phyloP scores from a whole-genome alignment of 2,329 filamentous ascomycete species.

The Hymenotorrendiella dingleyae region DNA sequence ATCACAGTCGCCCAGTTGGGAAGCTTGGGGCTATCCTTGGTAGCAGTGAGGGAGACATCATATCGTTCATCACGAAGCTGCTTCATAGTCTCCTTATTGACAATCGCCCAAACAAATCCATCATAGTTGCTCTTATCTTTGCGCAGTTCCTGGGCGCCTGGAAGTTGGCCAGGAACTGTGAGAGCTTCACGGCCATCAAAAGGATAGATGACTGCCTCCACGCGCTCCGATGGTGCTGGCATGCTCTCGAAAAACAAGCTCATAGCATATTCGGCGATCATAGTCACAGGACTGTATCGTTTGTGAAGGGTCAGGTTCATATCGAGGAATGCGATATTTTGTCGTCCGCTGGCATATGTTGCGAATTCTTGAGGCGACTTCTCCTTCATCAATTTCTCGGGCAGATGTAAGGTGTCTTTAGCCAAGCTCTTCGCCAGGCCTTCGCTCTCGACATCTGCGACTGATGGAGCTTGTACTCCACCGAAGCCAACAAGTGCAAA shows the following conservation, averaged over 20 bases:
- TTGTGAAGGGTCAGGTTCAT: conserved; percentile 42
- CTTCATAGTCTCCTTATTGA: conserved; percentile 94
- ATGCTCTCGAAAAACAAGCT: conserved; percentile 78
- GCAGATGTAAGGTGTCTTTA: conserved; percentile 34
- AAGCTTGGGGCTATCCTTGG: conserved; percentile 87
- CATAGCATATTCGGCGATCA: conserved; percentile 58
- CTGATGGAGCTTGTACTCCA: conserved; percentile 41
- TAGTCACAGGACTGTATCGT: conserved; percentile 26
- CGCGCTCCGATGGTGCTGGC: conserved; percentile 59
- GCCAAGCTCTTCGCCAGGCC: conserved; percentile 34
- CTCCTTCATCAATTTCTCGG: conserved; percentile 67
- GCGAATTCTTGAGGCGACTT: conserved; percentile 82
- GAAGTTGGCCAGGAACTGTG: conserved; percentile 59
- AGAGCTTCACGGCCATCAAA: conserved; percentile 89
- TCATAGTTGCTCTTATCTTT: conserved; percentile 68
- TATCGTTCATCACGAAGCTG: conserved; percentile 85
- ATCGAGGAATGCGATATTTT: conserved; percentile 89
- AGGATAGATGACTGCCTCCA: conserved; percentile 74
- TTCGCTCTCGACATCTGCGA: conserved; percentile 40
- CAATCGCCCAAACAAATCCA: conserved; percentile 88
- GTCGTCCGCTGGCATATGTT: conserved; percentile 82
- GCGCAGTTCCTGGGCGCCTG: conserved; percentile 52
- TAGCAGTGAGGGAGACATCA: conserved; percentile 85
- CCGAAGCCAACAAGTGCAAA: conserved; percentile 83
- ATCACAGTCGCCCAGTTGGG: conserved; percentile 88